Evolutionary conservation across 2,329 filamentous ascomycete species (phyloP), one percentile per base, ranked within the genome.

Genomic region (Akanthomyces muscarius): DNA sequence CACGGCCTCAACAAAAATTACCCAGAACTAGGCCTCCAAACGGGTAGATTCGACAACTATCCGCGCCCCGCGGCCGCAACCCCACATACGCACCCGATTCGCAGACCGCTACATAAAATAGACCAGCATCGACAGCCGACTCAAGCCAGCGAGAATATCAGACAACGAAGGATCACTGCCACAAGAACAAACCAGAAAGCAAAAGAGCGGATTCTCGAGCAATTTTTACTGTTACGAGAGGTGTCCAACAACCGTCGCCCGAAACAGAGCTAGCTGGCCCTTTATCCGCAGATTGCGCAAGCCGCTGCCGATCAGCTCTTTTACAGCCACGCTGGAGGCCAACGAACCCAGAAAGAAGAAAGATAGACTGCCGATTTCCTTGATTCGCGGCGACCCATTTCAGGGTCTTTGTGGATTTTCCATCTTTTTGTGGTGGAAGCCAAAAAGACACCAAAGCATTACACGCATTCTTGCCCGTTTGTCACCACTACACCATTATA

Each of bases 41-140:
- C 8, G 33, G 33, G 33, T 36, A 36, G 33, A 36, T 11, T 36
- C 33, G 7, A 36, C 1, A 21, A 21, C 21, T 36, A 36, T 36
- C 33, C 33, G 6, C 33, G 33, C 33, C 33, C 33, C 33, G 7
- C 33, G 33, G 33, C 33, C 33, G 33, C 33, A 36, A 36, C 33
- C 33, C 33, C 33, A 36, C 33, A 36, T 36, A 36, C 33, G 8
- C 6, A 8, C 41, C 8, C 8, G 44, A 58, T 16, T 23, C 28
- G 56, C 56, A 59, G 56, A 59, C 56, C 56, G 56, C 56, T 51
- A 59, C 33, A 51, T 28, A 30, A 21, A 55, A n/a, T 30, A 36
- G 41, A 36, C 21, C n/a, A 58, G 55, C 21, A 58, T 58, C 21
- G 36, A 41, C 45, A 59, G 33, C 56, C 56, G 21, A 21, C 21